Evolutionary conservation across 2,329 filamentous ascomycete genomes (phyloP), one percentile per base, ranked within the genome.

Genomic region (Epichloe amarillans): DNA sequence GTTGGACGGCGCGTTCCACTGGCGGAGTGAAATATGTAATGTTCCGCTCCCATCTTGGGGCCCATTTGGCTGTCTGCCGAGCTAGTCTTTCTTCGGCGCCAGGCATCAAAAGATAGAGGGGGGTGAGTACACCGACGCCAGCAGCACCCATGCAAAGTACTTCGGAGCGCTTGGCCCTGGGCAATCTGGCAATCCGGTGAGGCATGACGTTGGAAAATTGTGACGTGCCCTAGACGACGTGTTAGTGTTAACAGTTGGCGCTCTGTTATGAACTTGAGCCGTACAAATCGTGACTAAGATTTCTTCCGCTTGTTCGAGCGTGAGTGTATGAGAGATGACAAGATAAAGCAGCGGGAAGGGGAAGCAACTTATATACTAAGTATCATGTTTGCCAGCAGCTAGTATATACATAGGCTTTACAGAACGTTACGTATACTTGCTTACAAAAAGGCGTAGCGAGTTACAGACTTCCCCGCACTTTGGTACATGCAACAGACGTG

Each of bases 1-100:
- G 69, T 56, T 73, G 72, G 40, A 75, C 69, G 47, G 71, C 65
- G 19, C 66, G 65, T 62, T 74, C 69, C 30, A 71, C 69, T 15
- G 72, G 71, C n/a, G 67, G 64, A 8, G 68, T 65, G 61, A 80
- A 73, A 66, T 73, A 75, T 55, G 66, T 72, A 60, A 80, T 72
- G 64, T 77, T 79, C 49, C 71, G 69, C 64, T 80, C 76, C 77
- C 77, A 81, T 51, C 75, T 72, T 17, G 76, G 76, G 4, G 77
- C 77, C 77, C 77, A 80, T 58, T 74, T 72, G 52, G 69, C 67
- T 3, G 77, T 80, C 62, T 79, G 75, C 23, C 65, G 64, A 50
- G 74, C 71, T 37, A 80, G 61, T 42, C 71, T 71, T 62, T 79
- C 74, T 56, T 78, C 72, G 52, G 75, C 74, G 37, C 76, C 75